Evolutionary conservation across 106 monocot species (phyloP), one percentile per base, ranked within the genome.

Genomic region (Dendrobium nobile): DNA sequence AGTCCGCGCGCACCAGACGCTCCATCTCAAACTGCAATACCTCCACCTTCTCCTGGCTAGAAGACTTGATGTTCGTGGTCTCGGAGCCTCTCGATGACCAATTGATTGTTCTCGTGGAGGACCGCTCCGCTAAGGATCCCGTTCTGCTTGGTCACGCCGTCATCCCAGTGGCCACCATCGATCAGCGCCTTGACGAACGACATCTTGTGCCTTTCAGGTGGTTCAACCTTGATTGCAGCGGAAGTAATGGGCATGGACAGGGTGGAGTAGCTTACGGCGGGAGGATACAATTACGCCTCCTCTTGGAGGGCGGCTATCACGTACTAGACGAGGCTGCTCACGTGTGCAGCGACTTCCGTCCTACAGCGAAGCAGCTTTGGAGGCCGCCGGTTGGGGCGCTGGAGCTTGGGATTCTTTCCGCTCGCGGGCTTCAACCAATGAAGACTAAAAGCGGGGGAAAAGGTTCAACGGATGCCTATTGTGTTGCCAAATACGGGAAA

Each of bases 241-340:
- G 28, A 22, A 77, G 61, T 26, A 37, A 22, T 73, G 47, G 79
- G 10, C 51, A 61, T 15, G 80, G 18, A 40, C 80, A 10, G 2
- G 54, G 22, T 16, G 47, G 22, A 64, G 24, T 26, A 65, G 64
- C 75, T 22, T 94, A 97, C 80, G 54, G 85, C 64, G 97, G 94
- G 13, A 79, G 97, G 59, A 41, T 98, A n/a, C 92, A 94, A 64
- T 79, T 98, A 24, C 82, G 92, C 56, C 79, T 98, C 1, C 95
- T 94, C 80, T 67, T 98, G 77, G 97, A 98, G 72, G 97, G 92
- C 0, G 97, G 97, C 15, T 98, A 98, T 48, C 97, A 98, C 81
- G 97, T 98, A 48, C 89, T 98, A 9, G 97, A 98, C 61, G 97
- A 98, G 85, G 98, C 98, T 4, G 92, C 95, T 54, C 92, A 98